Conservation (phyloP, 768 basidiomycete genomes). For the Leccinum rimulosum region DNA sequence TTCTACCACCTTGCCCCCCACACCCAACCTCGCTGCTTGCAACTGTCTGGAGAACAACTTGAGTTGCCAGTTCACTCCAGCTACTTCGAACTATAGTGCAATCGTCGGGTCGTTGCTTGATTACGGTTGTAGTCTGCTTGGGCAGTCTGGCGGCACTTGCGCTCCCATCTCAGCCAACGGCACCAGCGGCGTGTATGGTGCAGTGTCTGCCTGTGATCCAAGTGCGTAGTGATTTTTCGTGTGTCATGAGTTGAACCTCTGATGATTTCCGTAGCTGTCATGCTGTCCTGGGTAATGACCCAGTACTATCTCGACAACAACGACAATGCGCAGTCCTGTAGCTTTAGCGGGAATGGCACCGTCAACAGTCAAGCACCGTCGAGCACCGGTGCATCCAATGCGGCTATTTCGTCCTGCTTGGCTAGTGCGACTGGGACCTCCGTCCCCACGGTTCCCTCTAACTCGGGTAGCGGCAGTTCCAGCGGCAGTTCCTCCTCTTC, state of each 20-base stretch:
- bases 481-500: slow-evolving; percentile 21
- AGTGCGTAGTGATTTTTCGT: slow-evolving; percentile 41
- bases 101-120: slow-evolving; percentile 62
- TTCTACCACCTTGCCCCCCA: slow-evolving; percentile 71
- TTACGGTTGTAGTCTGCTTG: slow-evolving; percentile 66
- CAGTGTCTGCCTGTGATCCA: slow-evolving; percentile 75
- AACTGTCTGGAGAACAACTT: slow-evolving; percentile 66
- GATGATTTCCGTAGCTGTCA: slow-evolving; percentile 48
- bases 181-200: slow-evolving; percentile 70
- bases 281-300: slow-evolving; percentile 82
- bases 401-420: slow-evolving; percentile 66
- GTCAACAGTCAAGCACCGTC: slow-evolving; percentile 58
- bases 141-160: slow-evolving; percentile 59
- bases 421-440: slow-evolving; percentile 61
- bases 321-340: slow-evolving; percentile 61
- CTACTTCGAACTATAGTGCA: slow-evolving; percentile 55
- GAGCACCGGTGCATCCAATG: slow-evolving; percentile 43
- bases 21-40: slow-evolving; percentile 81
- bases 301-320: slow-evolving; percentile 67
- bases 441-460: slow-evolving; percentile 44
- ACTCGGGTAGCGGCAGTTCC: slow-evolving; percentile 5
- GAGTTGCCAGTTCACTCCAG: slow-evolving; percentile 70
- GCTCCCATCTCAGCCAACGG: slow-evolving; percentile 72
- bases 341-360: slow-evolving; percentile 83
- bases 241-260: neutral